phyloP scores from a whole-genome alignment of 208 protist genomes.

The Acanthamoeba castellanii region DNA sequence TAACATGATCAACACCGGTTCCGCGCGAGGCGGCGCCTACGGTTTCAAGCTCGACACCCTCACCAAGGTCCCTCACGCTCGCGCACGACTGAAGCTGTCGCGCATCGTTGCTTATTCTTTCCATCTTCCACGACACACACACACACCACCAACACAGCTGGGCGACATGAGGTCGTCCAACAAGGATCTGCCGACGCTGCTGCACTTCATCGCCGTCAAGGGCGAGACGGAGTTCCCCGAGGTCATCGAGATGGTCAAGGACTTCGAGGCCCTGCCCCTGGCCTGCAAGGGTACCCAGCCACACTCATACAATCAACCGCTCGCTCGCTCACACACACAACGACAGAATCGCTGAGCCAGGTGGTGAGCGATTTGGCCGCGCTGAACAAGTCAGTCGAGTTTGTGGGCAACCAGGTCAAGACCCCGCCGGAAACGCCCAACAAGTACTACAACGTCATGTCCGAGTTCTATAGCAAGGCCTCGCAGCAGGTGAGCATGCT shows the following conservation, averaged over 20 bases:
- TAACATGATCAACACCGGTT: constrained; percentile 77
- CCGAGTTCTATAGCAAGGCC: constrained; percentile 57
- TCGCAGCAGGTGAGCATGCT: constrained; percentile 16
- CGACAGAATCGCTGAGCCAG: constrained; percentile 39
- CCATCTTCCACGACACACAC: too few species aligned
- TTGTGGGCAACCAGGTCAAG: constrained; percentile 58
- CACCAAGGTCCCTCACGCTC: constrained; percentile 19
- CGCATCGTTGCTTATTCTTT: background rate
- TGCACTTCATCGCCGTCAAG: constrained; percentile 39
- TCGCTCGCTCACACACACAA: background rate
- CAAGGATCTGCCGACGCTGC: constrained; percentile 27
- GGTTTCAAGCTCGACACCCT: constrained; percentile 79
- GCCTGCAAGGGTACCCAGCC: background rate
- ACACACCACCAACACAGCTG: background rate
- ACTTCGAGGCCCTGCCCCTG: constrained; percentile 30
- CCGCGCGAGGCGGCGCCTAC: constrained; percentile 72
- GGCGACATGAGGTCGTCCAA: constrained; percentile 24
- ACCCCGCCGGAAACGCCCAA: background rate
- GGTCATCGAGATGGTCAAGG: constrained; percentile 13
- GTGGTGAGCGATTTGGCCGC: constrained; percentile 15
- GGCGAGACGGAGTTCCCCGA: constrained; percentile 32
- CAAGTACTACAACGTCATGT: constrained; percentile 62
- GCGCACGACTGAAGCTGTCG: background rate
- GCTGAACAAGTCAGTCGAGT: constrained; percentile 21
- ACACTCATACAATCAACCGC: background rate